Conservation (phyloP, 2,329 filamentous ascomycete species). For the Stylonectria norvegica region DNA sequence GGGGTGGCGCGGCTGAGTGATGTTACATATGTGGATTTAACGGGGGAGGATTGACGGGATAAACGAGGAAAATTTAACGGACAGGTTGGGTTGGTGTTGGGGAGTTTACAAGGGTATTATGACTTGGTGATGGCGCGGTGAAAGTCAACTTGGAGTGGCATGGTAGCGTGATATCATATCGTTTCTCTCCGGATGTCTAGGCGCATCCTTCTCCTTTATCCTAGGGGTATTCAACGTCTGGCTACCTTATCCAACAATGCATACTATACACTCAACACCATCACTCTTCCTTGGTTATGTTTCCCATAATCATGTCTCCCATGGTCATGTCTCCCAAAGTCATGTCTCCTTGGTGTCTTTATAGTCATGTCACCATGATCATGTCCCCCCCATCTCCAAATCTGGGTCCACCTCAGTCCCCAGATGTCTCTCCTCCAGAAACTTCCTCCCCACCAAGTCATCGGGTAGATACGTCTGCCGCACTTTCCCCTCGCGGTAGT, state of each 20-base stretch:
- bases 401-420: constrained; percentile 76
- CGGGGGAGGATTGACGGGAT: constrained; percentile 23
- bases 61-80: neutral
- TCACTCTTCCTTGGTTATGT: constrained; percentile 1
- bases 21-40: constrained; percentile 34
- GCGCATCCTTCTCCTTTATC: neutral
- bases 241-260: neutral
- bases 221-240: neutral
- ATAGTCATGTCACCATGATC: too few relatives aligned
- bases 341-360: too few relatives aligned
- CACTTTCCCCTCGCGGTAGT: constrained; percentile 78
- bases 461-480: constrained; percentile 89
- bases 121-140: neutral
- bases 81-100: too few relatives aligned
- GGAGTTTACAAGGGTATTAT: neutral
- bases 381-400: constrained; percentile 40
- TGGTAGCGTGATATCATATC: neutral
- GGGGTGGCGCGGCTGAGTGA: constrained; percentile 30
- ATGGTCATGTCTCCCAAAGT: constrained; percentile 1
- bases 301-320: constrained; percentile 1
- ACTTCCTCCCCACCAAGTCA: constrained; percentile 63
- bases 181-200: neutral
- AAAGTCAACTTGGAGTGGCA: neutral
- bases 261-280: neutral
- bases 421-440: constrained; percentile 77